Conservation (phyloP, 2,329 filamentous ascomycete genomes). For the Mycosphaerelloides madeirae region DNA sequence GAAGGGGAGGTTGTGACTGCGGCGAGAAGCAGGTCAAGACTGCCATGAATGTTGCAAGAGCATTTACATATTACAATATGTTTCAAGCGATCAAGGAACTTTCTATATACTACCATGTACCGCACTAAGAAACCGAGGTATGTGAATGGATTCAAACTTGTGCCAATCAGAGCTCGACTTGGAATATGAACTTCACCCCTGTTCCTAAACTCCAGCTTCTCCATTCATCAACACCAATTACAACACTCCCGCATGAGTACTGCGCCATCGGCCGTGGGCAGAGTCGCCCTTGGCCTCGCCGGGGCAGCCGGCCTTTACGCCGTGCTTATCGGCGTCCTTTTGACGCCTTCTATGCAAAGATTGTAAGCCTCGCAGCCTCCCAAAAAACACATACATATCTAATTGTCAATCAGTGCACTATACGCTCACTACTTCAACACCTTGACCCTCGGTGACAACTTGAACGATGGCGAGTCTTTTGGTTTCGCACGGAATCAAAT, state of each 20-base stretch:
- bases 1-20: neutral
- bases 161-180: no score
- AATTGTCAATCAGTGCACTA: conserved; percentile 57
- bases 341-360: conserved; percentile 69
- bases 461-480: conserved; percentile 73
- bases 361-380: conserved; percentile 55
- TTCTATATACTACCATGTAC: no score
- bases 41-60: no score
- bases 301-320: conserved; percentile 26
- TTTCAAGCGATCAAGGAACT: no score
- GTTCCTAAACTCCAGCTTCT: no score
- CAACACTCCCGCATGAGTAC: conserved; percentile 2
- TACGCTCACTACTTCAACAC: conserved; percentile 77
- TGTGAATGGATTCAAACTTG: no score
- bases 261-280: conserved; percentile 8
- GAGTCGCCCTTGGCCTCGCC: conserved; percentile 13
- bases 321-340: conserved; percentile 30
- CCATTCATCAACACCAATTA: no score
- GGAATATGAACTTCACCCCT: no score
- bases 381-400: neutral
- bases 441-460: conserved; percentile 63
- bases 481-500: conserved; percentile 87
- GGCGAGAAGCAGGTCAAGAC: no score
- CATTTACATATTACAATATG: no score
- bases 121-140: no score